Conservation (phyloP, 305 asterid genomes). For the Fraxinus angustifolia region DNA sequence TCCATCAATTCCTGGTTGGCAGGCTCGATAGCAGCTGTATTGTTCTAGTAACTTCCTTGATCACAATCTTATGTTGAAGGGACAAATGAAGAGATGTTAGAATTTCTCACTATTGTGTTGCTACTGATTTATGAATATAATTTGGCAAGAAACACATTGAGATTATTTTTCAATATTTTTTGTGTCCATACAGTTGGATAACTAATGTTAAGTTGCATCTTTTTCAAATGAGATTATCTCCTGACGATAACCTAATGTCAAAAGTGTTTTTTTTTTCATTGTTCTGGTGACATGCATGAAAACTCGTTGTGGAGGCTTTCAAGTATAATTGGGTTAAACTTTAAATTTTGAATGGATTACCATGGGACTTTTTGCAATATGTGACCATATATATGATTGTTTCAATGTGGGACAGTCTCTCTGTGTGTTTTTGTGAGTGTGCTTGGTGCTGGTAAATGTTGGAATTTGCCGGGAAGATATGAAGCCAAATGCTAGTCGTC, state of each 20-base stretch:
- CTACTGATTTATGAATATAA: background rate
- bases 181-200: background rate
- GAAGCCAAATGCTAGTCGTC: background rate
- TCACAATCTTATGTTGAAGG: background rate
- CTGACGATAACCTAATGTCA: background rate
- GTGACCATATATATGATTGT: background rate
- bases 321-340: background rate
- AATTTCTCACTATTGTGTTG: background rate
- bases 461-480: background rate
- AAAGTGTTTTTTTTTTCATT: background rate
- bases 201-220: background rate
- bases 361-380: background rate
- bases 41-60: conserved; percentile 16
- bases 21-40: conserved; percentile 45
- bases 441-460: background rate
- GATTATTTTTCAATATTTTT: background rate
- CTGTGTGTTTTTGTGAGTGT: background rate
- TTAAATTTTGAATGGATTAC: background rate
- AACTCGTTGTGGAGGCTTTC: background rate
- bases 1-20: conserved; percentile 65
- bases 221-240: background rate
- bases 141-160: background rate
- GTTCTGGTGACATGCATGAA: background rate
- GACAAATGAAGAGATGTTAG: background rate
- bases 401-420: background rate